phyloP scores from a whole-genome alignment of 1,284 basidiomycete species.

The Mycena citricolor region DNA sequence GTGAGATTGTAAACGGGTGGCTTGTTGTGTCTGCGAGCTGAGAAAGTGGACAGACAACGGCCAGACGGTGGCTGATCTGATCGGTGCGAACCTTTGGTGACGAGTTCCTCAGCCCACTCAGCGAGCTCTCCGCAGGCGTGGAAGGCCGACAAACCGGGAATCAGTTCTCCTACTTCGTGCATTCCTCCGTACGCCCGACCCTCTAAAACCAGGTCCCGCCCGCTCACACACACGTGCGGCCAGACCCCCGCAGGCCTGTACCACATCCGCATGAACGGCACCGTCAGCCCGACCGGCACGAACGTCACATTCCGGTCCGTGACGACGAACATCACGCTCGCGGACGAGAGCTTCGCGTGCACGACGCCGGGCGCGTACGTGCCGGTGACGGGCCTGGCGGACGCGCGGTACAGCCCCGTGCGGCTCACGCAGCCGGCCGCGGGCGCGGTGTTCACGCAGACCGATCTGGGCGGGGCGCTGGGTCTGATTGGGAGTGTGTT shows the following conservation, averaged over 20 bases:
- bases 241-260: slow-evolving; percentile 3
- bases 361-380: neutral
- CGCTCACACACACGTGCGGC: neutral
- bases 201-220: neutral
- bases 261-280: slow-evolving; percentile 12
- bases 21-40: neutral
- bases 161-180: neutral
- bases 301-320: neutral
- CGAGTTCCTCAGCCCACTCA: no score
- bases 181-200: neutral
- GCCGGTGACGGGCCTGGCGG: slow-evolving; percentile 1
- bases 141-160: neutral
- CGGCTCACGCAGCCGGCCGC: neutral
- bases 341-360: neutral
- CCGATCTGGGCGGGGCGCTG: neutral
- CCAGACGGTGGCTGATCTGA: slow-evolving; percentile 2
- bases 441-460: neutral
- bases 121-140: neutral
- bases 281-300: neutral
- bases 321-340: neutral
- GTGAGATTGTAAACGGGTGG: no score
- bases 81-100: neutral
- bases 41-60: slow-evolving; percentile 1
- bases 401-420: slow-evolving; percentile 5
- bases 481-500: neutral